A percentile compares a stretch with the other conserved stretches of the same genome.
These are phyloP conservation scores for Metrosideros polymorpha DNA, from an alignment of 441 rosid species.

Conservation along the genomic window DNA sequence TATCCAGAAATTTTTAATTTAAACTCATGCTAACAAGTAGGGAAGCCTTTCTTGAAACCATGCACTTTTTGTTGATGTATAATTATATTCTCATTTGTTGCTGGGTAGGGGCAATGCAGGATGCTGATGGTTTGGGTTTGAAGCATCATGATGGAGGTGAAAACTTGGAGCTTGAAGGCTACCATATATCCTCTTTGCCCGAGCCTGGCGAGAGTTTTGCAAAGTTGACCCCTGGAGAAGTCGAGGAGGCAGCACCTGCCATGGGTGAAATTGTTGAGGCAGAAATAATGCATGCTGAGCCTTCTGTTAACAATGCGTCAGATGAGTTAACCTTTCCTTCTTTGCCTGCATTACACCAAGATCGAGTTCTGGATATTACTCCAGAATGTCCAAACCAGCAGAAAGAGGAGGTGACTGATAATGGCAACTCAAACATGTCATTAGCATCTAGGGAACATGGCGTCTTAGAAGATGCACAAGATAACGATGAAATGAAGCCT, in stretches of 20 bases:
- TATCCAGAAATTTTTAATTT: background rate
- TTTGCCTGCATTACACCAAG: constrained; percentile 12
- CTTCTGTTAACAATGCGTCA: constrained; percentile 10
- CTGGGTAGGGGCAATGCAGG: constrained; percentile 99
- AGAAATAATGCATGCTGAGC: constrained; percentile 16
- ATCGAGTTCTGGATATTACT: constrained; percentile 16
- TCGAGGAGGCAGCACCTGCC: constrained; percentile 21
- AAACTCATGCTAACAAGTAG: background rate
- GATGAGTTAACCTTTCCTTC: constrained; percentile 19
- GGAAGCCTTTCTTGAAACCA: constrained; percentile 6
- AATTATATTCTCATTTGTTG: constrained; percentile 73
- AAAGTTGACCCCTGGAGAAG: constrained; percentile 14
- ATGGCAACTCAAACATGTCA: background rate
- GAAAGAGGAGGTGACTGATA: constrained; percentile 16
- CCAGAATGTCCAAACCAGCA: constrained; percentile 16
- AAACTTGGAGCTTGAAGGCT: constrained; percentile 21
- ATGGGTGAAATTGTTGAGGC: constrained; percentile 18
- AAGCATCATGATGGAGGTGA: constrained; percentile 24
- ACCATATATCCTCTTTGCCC: constrained; percentile 4
- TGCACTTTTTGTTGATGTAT: constrained; percentile 39
- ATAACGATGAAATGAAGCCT: constrained; percentile 20
- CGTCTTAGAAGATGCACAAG: constrained; percentile 9
- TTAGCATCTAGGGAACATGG: constrained; percentile 1
- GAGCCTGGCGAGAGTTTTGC: constrained; percentile 13
- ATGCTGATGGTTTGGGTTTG: constrained; percentile 49